Conservation (phyloP, 2,329 filamentous ascomycete species). For the Penicillium sp. region DNA sequence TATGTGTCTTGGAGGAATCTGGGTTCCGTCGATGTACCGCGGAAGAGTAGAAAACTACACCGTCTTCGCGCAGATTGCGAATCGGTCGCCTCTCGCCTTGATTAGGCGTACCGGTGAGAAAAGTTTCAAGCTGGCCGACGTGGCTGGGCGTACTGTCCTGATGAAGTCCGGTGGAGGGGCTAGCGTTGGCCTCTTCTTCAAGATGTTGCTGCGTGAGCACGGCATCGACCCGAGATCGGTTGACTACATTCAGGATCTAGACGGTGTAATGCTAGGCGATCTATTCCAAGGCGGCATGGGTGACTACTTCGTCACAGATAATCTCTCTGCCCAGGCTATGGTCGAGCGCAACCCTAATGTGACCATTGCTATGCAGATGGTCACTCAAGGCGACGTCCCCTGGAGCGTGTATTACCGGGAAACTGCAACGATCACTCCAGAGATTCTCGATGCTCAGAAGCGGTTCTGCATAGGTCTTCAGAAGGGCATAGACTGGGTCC, state of each 20-base stretch:
- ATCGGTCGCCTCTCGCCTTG: slow-evolving; percentile 4
- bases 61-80: slow-evolving; percentile 6
- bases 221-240: slow-evolving; percentile 4
- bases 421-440: slow-evolving; percentile 4
- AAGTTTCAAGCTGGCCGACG: slow-evolving; percentile 3
- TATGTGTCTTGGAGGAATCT: slow-evolving; percentile 6
- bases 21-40: slow-evolving; percentile 10
- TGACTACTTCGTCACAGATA: slow-evolving; percentile 8
- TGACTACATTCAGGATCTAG: slow-evolving; percentile 7
- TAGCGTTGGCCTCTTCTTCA: slow-evolving; percentile 8
- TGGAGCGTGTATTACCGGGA: slow-evolving; percentile 12
- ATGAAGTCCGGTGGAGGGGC: slow-evolving; percentile 5
- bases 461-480: slow-evolving; percentile 5
- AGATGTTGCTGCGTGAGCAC: slow-evolving; percentile 7
- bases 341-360: not conserved
- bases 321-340: slow-evolving; percentile 6
- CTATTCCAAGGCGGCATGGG: slow-evolving; percentile 9
- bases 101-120: not conserved
- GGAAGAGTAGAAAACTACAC: slow-evolving; percentile 4
- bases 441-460: slow-evolving; percentile 1
- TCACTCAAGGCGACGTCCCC: slow-evolving; percentile 6
- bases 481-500: slow-evolving; percentile 7
- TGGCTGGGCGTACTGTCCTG: slow-evolving; percentile 3
- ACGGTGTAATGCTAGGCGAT: slow-evolving; percentile 5
- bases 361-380: slow-evolving; percentile 1